Percentiles rank a stretch among this genome's conserved stretches.
These are phyloP conservation scores for Paramecium sexaurelia DNA, from an alignment of 73 alveolate genomes.

Conservation along the genomic window DNA sequence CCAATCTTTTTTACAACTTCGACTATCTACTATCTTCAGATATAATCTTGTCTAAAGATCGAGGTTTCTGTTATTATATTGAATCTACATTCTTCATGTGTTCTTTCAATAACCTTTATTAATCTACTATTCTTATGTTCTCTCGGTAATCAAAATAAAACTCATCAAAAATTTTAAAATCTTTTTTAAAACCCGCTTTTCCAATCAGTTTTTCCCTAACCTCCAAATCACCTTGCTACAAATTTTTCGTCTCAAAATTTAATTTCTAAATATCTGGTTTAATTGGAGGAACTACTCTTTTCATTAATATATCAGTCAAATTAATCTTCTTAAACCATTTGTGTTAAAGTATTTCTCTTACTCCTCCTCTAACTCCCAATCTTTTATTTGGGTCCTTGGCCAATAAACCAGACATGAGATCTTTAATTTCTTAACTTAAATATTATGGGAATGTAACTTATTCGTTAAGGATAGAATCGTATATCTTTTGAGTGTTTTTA, in stretches of 20 bases:
- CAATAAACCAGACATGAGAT: slow-evolving; percentile 77
- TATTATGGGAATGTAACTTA: slow-evolving; percentile 67
- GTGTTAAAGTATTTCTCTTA: slow-evolving; percentile 79
- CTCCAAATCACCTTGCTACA: slow-evolving; percentile 50
- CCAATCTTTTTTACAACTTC: background rate
- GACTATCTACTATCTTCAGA: background rate
- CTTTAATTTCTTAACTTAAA: slow-evolving; percentile 70
- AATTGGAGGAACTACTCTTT: slow-evolving; percentile 58
- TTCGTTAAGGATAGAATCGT: slow-evolving; percentile 70
- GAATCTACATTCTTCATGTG: background rate
- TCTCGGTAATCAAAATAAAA: slow-evolving; percentile 31
- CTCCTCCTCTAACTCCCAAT: slow-evolving; percentile 79
- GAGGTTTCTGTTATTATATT: background rate
- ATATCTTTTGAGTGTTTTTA: slow-evolving; percentile 72
- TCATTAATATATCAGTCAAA: background rate
- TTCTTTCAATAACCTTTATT: slow-evolving; percentile 13
- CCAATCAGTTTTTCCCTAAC: slow-evolving; percentile 44
- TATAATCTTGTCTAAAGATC: slow-evolving; percentile 40
- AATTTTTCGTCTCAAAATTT: slow-evolving; percentile 55
- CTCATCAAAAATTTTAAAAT: slow-evolving; percentile 11
- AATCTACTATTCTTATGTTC: background rate
- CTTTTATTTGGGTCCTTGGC: slow-evolving; percentile 84
- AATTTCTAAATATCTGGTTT: slow-evolving; percentile 55
- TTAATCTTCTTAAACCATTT: slow-evolving; percentile 83
- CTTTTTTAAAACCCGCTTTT: slow-evolving; percentile 26